A percentile compares a stretch with the other conserved stretches of the same genome.
These are phyloP conservation scores for Pseudotsuga menziesii DNA, from an alignment of 75 land plant genomes.

Conservation along the genomic window DNA sequence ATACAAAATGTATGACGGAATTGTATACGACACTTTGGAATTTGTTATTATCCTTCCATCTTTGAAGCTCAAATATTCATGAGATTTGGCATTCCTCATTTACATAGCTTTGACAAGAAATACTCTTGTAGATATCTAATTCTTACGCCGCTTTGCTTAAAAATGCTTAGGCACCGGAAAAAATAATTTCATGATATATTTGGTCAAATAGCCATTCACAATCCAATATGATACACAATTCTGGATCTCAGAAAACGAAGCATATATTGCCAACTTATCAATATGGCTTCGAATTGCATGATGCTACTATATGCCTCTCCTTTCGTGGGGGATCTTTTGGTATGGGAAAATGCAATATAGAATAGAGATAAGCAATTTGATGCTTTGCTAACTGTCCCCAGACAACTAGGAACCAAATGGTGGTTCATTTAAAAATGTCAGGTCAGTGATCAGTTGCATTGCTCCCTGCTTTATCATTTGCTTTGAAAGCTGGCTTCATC, in stretches of 20 bases:
- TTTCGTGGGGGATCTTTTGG: background rate
- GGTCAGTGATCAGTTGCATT: constrained; percentile 10
- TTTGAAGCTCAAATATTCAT: background rate
- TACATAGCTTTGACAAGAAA: background rate
- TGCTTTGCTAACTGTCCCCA: background rate
- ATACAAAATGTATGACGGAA: background rate
- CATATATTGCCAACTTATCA: constrained; percentile 2
- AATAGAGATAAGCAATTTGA: background rate
- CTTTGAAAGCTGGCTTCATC: background rate
- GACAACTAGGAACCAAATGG: background rate
- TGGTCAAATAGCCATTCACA: constrained; percentile 1
- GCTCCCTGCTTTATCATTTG: background rate
- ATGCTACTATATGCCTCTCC: constrained; percentile 2
- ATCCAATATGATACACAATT: constrained; percentile 4
- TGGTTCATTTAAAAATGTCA: background rate
- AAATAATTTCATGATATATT: background rate
- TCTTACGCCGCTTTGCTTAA: background rate
- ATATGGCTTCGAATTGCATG: constrained; percentile 2
- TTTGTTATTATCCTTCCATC: background rate
- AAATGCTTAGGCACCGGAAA: background rate
- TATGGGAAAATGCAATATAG: background rate
- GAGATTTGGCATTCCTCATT: background rate
- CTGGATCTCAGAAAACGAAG: background rate
- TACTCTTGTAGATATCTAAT: background rate
- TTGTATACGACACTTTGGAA: background rate